A percentile compares a stretch with the other conserved stretches of the same genome.
phyloP scores from a whole-genome alignment of 1,284 basidiomycete genomes.

The Ustilago curta region DNA sequence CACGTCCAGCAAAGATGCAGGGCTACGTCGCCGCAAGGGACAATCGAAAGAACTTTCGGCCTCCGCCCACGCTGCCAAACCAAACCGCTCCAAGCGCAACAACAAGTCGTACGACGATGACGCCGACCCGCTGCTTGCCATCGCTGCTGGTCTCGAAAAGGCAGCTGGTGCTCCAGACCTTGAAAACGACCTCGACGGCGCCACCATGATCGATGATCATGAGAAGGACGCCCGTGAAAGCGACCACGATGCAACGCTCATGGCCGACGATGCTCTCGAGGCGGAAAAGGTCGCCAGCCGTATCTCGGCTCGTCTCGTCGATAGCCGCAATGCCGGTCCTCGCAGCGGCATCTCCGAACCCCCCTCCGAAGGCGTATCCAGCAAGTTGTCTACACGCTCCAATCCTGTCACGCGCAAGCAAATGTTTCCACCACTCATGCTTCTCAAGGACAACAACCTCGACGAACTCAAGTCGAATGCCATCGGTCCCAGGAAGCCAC shows the following conservation, averaged over 20 bases:
- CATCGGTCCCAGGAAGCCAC: slow-evolving; percentile 60
- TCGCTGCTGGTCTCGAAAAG: neutral
- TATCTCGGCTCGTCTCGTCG: slow-evolving; percentile 35
- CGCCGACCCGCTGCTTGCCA: slow-evolving; percentile 19
- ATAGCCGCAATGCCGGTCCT: slow-evolving; percentile 5
- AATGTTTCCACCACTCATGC: slow-evolving; percentile 64
- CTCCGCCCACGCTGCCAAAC: neutral
- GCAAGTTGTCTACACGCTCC: slow-evolving; percentile 46
- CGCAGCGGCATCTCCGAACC: slow-evolving; percentile 23
- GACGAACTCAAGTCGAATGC: slow-evolving; percentile 66
- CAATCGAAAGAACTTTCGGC: slow-evolving; percentile 5
- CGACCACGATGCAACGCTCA: slow-evolving; percentile 29
- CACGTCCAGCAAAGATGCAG: neutral
- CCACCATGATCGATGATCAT: slow-evolving; percentile 11
- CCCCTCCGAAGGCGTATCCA: slow-evolving; percentile 30
- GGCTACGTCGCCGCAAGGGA: slow-evolving; percentile 15
- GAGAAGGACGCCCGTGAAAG: slow-evolving; percentile 8
- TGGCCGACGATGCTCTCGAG: slow-evolving; percentile 21
- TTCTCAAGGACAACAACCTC: slow-evolving; percentile 53
- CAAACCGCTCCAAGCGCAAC: slow-evolving; percentile 1
- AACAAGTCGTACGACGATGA: slow-evolving; percentile 4
- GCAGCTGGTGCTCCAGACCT: neutral
- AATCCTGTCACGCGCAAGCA: slow-evolving; percentile 47
- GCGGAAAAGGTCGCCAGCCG: slow-evolving; percentile 44
- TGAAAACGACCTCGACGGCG: slow-evolving; percentile 4